Percentiles rank a stretch among this genome's conserved stretches.
Conservation (phyloP, 805 yeast species). For the Cyberlindnera bimundalis region DNA sequence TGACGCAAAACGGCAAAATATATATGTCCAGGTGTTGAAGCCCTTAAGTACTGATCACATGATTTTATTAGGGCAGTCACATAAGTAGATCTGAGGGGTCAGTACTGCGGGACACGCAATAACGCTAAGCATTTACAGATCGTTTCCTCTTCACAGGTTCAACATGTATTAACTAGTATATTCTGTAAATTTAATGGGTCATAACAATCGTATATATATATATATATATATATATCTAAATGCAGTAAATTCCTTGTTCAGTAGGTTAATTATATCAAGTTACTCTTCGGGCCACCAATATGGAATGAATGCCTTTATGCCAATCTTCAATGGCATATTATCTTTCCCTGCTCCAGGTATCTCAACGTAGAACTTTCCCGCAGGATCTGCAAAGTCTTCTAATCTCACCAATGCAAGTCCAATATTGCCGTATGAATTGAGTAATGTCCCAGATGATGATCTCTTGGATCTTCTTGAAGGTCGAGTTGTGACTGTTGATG, state of each 20-base stretch:
- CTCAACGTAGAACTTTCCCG: slow-evolving; percentile 31
- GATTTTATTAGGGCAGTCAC: slow-evolving; percentile 2
- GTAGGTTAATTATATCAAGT: too few species aligned
- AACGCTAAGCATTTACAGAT: too few species aligned
- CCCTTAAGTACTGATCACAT: background rate
- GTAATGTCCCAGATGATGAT: slow-evolving; percentile 54
- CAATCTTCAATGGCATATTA: slow-evolving; percentile 30
- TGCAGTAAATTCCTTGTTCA: too few species aligned
- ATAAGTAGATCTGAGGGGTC: too few species aligned
- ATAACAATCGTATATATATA: too few species aligned
- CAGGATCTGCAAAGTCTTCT: slow-evolving; percentile 39
- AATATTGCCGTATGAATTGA: slow-evolving; percentile 51
- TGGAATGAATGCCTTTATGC: slow-evolving; percentile 54
- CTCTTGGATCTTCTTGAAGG: slow-evolving; percentile 28
- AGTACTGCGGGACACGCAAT: too few species aligned
- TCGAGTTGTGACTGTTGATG: background rate
- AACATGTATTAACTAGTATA: too few species aligned
- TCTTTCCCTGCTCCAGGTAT: slow-evolving; percentile 24
- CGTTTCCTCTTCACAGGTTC: too few species aligned
- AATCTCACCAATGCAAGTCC: slow-evolving; percentile 64
- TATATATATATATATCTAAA: too few species aligned
- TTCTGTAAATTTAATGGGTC: too few species aligned
- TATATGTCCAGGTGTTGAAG: slow-evolving; percentile 3
- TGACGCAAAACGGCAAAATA: slow-evolving; percentile 1
- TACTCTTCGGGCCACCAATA: slow-evolving; percentile 66